phyloP scores from a whole-genome alignment of 208 protist genomes.

The Wallacemonas sp. region DNA sequence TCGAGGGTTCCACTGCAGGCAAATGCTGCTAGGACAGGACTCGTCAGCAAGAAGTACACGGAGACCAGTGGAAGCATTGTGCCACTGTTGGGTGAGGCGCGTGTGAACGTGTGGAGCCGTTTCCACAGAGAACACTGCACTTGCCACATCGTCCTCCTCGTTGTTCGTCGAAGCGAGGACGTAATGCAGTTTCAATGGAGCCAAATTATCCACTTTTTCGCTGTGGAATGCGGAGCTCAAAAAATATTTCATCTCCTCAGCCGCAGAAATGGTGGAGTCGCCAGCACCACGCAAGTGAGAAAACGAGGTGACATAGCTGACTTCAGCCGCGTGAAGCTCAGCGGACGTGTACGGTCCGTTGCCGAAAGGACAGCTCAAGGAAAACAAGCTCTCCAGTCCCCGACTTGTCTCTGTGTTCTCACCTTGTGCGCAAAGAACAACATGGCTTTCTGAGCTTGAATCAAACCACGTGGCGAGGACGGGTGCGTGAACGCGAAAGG shows the following conservation, averaged over 20 bases:
- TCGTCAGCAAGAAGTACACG: conserved; percentile 22
- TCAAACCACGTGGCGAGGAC: conserved; percentile 8
- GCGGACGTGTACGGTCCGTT: conserved; percentile 17
- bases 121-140: conserved; percentile 61
- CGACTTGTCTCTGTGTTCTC: not conserved
- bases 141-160: not conserved
- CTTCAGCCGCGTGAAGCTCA: not conserved
- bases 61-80: conserved; percentile 70
- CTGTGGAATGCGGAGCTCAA: conserved; percentile 1
- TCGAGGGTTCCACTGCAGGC: conserved; percentile 64
- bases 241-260: conserved; percentile 8
- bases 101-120: conserved; percentile 61
- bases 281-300: conserved; percentile 7
- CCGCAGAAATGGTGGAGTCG: not conserved
- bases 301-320: not conserved
- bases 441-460: not conserved
- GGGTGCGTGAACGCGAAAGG: not conserved
- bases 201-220: not conserved
- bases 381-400: not conserved
- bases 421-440: not conserved
- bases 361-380: conserved; percentile 8
- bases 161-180: conserved; percentile 23
- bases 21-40: conserved; percentile 16
- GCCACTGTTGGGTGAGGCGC: conserved; percentile 81
- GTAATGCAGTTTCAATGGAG: conserved; percentile 58